A percentile compares a stretch with the other conserved stretches of the same genome.
phyloP scores from a whole-genome alignment of 2,329 filamentous ascomycete genomes.

The Epichloe festucae region DNA sequence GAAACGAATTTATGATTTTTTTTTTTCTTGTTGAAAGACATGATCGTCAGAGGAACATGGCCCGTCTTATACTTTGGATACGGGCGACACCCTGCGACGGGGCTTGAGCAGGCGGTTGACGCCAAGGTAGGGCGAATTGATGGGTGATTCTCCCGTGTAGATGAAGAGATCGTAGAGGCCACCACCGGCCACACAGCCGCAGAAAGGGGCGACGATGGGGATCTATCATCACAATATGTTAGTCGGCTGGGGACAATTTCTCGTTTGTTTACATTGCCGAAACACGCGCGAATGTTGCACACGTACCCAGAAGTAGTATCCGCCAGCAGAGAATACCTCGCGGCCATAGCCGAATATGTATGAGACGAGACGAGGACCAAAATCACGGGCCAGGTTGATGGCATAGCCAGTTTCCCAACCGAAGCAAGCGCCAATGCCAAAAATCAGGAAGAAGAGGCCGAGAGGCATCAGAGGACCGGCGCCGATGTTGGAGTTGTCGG shows the following conservation, averaged over 20 bases:
- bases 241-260: background rate
- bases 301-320: constrained; percentile 60
- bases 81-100: constrained; percentile 22
- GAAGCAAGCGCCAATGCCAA: constrained; percentile 60
- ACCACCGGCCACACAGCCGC: constrained; percentile 49
- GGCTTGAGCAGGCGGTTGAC: constrained; percentile 36
- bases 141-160: constrained; percentile 55
- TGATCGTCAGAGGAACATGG: background rate
- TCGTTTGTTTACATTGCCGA: no score
- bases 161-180: constrained; percentile 56
- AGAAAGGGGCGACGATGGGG: constrained; percentile 59
- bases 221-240: constrained; percentile 33
- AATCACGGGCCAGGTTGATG: constrained; percentile 61
- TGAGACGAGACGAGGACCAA: constrained; percentile 53
- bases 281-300: background rate
- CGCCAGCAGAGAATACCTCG: constrained; percentile 53
- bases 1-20: background rate
- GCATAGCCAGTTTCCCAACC: constrained; percentile 69
- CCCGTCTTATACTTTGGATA: constrained; percentile 11
- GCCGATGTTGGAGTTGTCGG: constrained; percentile 43
- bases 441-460: constrained; percentile 57
- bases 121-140: constrained; percentile 55
- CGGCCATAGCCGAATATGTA: constrained; percentile 55
- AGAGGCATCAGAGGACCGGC: constrained; percentile 45
- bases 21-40: background rate